Conservation (phyloP, 192 early-diverging fungal species). For the Spizellomyces punctatus region DNA sequence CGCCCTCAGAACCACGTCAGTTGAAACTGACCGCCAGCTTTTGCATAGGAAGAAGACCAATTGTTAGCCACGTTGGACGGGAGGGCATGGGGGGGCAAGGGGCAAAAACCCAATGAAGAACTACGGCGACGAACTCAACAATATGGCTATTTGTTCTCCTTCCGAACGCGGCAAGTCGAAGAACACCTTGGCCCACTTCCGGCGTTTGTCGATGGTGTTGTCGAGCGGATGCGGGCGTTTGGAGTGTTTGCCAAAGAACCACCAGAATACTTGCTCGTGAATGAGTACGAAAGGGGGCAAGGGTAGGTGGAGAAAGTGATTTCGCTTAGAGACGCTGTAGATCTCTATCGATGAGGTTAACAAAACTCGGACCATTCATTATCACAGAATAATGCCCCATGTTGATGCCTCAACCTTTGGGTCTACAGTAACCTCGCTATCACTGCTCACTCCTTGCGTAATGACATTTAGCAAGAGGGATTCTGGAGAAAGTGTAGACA, state of each 20-base stretch:
- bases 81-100: constrained; percentile 56
- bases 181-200: constrained; percentile 59
- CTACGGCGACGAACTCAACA: constrained; percentile 70
- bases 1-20: background rate
- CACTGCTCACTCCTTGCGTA: constrained; percentile 63
- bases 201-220: constrained; percentile 44
- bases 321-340: background rate
- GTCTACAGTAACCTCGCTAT: constrained; percentile 58
- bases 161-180: constrained; percentile 48
- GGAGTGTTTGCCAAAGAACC: constrained; percentile 35
- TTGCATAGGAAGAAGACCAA: background rate
- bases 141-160: constrained; percentile 63
- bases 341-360: background rate
- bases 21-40: background rate
- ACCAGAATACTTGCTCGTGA: constrained; percentile 22
- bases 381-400: constrained; percentile 57
- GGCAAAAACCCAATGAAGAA: constrained; percentile 63
- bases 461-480: constrained; percentile 60
- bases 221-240: constrained; percentile 44
- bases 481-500: constrained; percentile 20
- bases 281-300: constrained; percentile 67
- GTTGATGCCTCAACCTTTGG: constrained; percentile 67
- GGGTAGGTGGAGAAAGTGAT: constrained; percentile 64
- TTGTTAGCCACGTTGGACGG: background rate
- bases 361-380: background rate